Conservation (phyloP, 805 yeast species). For the Kazachstania taianensis region DNA sequence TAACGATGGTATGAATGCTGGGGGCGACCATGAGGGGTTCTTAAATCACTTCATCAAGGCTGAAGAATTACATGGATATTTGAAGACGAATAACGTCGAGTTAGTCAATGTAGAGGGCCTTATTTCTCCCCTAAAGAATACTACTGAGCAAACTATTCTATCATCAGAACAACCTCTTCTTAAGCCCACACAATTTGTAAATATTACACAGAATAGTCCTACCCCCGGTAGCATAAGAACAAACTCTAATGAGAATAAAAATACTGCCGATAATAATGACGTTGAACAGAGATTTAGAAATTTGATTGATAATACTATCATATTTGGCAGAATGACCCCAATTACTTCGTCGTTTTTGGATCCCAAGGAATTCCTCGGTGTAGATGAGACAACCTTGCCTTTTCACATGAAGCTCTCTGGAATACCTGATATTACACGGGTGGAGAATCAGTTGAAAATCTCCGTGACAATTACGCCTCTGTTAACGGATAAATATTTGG, state of each 20-base stretch:
- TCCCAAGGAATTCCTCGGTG: background rate
- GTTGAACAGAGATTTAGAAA: conserved; percentile 1
- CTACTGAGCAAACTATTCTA: too few species aligned
- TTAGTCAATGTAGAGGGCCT: too few species aligned
- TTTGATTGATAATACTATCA: conserved; percentile 7
- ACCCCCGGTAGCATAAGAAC: too few species aligned
- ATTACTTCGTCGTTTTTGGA: background rate
- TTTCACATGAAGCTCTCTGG: conserved; percentile 39
- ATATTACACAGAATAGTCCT: too few species aligned
- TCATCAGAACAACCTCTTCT: too few species aligned
- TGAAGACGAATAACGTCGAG: too few species aligned
- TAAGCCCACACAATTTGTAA: conserved; percentile 1
- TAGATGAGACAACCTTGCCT: background rate
- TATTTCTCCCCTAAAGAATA: too few species aligned
- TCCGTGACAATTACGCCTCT: conserved; percentile 61
- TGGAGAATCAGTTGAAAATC: conserved; percentile 89
- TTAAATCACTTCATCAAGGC: background rate
- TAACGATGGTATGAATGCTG: background rate
- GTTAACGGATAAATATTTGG: conserved; percentile 51
- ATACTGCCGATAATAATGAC: too few species aligned
- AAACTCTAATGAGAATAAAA: too few species aligned
- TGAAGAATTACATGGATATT: too few species aligned
- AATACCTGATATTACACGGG: conserved; percentile 76
- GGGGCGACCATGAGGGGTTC: background rate
- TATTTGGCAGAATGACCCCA: conserved; percentile 9